phyloP scores from a whole-genome alignment of 305 asterid species.

The Lippia alba region DNA sequence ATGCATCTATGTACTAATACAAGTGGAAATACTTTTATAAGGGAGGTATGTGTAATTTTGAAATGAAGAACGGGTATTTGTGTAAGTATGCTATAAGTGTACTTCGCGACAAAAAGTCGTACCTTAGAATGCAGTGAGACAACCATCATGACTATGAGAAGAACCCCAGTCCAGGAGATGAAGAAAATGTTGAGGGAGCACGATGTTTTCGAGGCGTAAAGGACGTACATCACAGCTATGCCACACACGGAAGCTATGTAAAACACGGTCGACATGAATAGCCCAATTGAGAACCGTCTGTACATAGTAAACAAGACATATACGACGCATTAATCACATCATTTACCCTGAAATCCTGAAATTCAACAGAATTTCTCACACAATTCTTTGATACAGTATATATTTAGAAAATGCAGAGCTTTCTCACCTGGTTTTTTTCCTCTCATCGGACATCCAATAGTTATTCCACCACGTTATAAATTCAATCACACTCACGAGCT shows the following conservation, averaged over 20 bases:
- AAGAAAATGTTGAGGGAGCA: conserved; percentile 91
- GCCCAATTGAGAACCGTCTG: conserved; percentile 74
- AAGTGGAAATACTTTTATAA: too few relatives aligned
- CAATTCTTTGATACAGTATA: too few relatives aligned
- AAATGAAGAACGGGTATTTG: too few relatives aligned
- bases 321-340: neutral
- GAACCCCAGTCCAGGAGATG: conserved; percentile 86
- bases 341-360: neutral
- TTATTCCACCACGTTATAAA: conserved; percentile 94
- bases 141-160: conserved; percentile 83
- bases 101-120: conserved; percentile 17
- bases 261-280: conserved; percentile 81
- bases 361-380: neutral
- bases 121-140: conserved; percentile 91
- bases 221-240: conserved; percentile 70
- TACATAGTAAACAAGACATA: neutral
- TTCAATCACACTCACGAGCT: conserved; percentile 85
- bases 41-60: too few relatives aligned
- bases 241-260: conserved; percentile 76
- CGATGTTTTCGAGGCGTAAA: conserved; percentile 66
- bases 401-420: neutral
- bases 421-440: conserved; percentile 59
- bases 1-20: too few relatives aligned
- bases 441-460: conserved; percentile 86
- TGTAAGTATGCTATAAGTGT: too few relatives aligned